These are phyloP conservation scores for Salix caprea DNA, from an alignment of 345 rosid species.

Conservation along the genomic window DNA sequence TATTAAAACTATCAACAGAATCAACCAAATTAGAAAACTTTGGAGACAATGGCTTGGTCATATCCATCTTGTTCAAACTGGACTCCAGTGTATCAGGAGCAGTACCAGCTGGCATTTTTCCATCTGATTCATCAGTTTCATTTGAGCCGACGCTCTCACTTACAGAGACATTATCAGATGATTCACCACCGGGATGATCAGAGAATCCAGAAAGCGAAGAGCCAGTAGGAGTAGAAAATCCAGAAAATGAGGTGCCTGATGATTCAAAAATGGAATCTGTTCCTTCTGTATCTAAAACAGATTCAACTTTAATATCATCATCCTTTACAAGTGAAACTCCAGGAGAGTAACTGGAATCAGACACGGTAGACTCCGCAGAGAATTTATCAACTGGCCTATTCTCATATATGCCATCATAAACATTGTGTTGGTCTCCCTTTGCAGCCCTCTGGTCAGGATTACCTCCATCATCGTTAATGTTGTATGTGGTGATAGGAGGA, in stretches of 20 bases:
- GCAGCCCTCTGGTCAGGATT: constrained; percentile 29
- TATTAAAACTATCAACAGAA: constrained; percentile 43
- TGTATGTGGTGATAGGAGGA: constrained; percentile 35
- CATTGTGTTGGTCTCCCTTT: constrained; percentile 25
- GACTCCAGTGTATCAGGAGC: constrained; percentile 33
- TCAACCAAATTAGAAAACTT: constrained; percentile 66
- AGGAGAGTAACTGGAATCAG: constrained; percentile 28
- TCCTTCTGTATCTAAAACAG: constrained; percentile 40
- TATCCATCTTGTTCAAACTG: constrained; percentile 32
- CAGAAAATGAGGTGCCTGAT: constrained; percentile 62
- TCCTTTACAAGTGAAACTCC: constrained; percentile 30
- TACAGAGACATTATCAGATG: constrained; percentile 68
- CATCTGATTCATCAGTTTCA: constrained; percentile 52
- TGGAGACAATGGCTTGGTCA: constrained; percentile 52
- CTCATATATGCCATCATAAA: constrained; percentile 18
- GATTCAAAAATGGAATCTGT: constrained; percentile 46
- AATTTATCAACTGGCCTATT: constrained; percentile 33
- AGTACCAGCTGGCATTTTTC: constrained; percentile 31
- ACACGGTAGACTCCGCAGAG: constrained; percentile 24
- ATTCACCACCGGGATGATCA: constrained; percentile 44
- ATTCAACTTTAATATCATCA: constrained; percentile 40
- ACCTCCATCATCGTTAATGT: constrained; percentile 33
- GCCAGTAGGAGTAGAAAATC: constrained; percentile 58
- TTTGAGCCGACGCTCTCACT: constrained; percentile 60
- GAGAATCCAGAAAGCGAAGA: constrained; percentile 75